These are phyloP conservation scores for Exutisphaerella laricina DNA, from an alignment of 2,329 filamentous ascomycete species.

Conservation along the genomic window DNA sequence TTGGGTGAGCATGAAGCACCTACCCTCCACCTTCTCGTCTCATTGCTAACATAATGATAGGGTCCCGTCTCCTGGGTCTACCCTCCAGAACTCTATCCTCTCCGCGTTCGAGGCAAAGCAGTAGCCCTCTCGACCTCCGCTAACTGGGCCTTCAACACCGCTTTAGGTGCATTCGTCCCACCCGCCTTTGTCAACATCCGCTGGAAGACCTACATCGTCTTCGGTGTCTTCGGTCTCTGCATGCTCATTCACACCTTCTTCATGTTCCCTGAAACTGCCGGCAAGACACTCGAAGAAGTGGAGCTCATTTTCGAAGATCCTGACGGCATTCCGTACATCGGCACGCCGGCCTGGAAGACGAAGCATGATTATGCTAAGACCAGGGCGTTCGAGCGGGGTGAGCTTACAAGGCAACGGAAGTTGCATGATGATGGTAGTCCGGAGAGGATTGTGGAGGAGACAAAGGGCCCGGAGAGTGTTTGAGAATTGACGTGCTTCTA, in stretches of 20 bases:
- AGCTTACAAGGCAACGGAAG: constrained; percentile 1
- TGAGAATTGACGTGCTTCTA: too few species aligned
- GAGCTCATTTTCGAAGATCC: constrained; percentile 60
- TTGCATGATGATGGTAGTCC: constrained; percentile 5
- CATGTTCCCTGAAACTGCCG: constrained; percentile 61
- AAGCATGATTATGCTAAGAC: constrained; percentile 7
- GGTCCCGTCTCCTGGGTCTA: constrained; percentile 60
- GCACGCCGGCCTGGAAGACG: constrained; percentile 23
- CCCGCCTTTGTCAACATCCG: constrained; percentile 55
- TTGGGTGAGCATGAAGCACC: constrained; percentile 34
- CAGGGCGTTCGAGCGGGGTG: constrained; percentile 5
- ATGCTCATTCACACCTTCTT: constrained; percentile 60
- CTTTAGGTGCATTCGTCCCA: constrained; percentile 54
- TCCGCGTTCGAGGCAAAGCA: constrained; percentile 55
- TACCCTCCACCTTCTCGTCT: too few species aligned
- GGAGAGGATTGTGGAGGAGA: neutral
- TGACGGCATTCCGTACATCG: constrained; percentile 38
- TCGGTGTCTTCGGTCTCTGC: constrained; percentile 62
- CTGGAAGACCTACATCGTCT: constrained; percentile 60
- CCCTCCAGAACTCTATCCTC: constrained; percentile 58
- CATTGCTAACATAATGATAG: neutral
- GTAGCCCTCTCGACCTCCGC: constrained; percentile 53
- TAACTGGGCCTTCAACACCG: constrained; percentile 54
- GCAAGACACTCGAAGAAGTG: constrained; percentile 73
- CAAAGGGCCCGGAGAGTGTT: neutral